Evolutionary conservation across 176 grass and related monocot species (phyloP), one percentile per base, ranked within the genome.

Genomic region (Oryza glaberrima): DNA sequence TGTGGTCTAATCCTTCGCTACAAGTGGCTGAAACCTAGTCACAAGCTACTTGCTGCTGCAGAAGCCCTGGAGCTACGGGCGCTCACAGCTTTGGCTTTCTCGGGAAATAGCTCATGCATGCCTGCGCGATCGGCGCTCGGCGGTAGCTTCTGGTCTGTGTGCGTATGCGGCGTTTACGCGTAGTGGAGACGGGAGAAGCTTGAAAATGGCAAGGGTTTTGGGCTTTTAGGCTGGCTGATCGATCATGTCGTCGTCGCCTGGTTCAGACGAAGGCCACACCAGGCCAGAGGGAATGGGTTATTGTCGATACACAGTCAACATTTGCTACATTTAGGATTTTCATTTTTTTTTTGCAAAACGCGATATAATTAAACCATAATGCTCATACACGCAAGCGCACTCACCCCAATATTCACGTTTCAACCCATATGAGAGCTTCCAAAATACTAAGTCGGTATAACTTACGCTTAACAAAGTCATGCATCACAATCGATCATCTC

Each of bases 1-100:
- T 36, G 75, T 77, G 56, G 76, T 26, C 56, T 78, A 44, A 43
- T 78, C 35, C 9, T 25, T 78, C 75, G 60, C 75, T 23, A 7
- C 26, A n/a, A 73, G 6, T 28, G 46, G 44, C n/a, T 26, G 17
- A 73, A 48, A 73, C 71, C 41, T 75, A 51, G 16, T 51, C 72
- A 52, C 46, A 16, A 9, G 71, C 17, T 58, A 58, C 17, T 58
- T 0, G 16, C 1, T 54, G 17, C 72, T 52, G 46, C 14, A 75
- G 72, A 49, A 15, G 48, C 44, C 23, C 72, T 30, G 28, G 28
- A 30, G 72, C 72, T 74, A 74, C 72, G 72, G 45, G 23, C 45
- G 72, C 72, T 51, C 45, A 22, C 45, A 22, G 22, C 72, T 51
- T 74, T 32, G 52, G 52, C 9, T 64, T 74, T 23, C 72, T 74